phyloP scores from a whole-genome alignment of 805 yeast species.

The Danielia reshetovae region DNA sequence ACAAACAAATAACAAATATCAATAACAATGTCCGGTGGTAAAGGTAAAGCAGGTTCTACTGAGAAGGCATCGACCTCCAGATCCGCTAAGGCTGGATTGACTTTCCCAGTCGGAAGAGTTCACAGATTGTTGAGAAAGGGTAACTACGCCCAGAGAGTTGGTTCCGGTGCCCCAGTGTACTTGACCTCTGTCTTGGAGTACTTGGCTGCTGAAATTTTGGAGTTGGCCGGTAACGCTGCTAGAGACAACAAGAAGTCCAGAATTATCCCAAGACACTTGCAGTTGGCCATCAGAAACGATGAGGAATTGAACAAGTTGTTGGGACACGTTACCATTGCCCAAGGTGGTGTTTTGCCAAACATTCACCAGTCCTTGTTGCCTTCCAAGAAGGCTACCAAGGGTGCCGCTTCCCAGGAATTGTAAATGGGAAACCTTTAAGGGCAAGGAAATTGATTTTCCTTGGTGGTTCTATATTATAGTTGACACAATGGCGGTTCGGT shows the following conservation, averaged over 20 bases:
- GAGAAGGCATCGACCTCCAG: slow-evolving; percentile 48
- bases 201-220: slow-evolving; percentile 48
- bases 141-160: slow-evolving; percentile 49
- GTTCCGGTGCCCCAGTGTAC: slow-evolving; percentile 51
- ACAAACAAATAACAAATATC: slow-evolving; percentile 5
- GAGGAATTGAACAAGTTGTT: slow-evolving; percentile 49
- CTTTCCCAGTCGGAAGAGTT: slow-evolving; percentile 50
- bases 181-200: slow-evolving; percentile 48
- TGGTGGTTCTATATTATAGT: slow-evolving; percentile 16
- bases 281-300: slow-evolving; percentile 51
- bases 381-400: slow-evolving; percentile 17
- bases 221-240: slow-evolving; percentile 51
- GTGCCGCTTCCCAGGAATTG: slow-evolving; percentile 23
- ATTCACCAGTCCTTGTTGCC: slow-evolving; percentile 48
- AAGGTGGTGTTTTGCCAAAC: slow-evolving; percentile 53
- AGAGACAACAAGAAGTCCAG: slow-evolving; percentile 87
- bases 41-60: slow-evolving; percentile 43
- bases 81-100: slow-evolving; percentile 48
- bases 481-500: slow-evolving; percentile 16
- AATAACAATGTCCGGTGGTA: slow-evolving; percentile 21
- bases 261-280: slow-evolving; percentile 50
- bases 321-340: slow-evolving; percentile 61
- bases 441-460: slow-evolving; percentile 17
- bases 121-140: slow-evolving; percentile 50
- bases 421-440: slow-evolving; percentile 12